Percentiles rank a stretch among this genome's conserved stretches.
Evolutionary conservation across 2,329 filamentous ascomycete genomes (phyloP).

Genomic region (Chrysoporthe puriensis): DNA sequence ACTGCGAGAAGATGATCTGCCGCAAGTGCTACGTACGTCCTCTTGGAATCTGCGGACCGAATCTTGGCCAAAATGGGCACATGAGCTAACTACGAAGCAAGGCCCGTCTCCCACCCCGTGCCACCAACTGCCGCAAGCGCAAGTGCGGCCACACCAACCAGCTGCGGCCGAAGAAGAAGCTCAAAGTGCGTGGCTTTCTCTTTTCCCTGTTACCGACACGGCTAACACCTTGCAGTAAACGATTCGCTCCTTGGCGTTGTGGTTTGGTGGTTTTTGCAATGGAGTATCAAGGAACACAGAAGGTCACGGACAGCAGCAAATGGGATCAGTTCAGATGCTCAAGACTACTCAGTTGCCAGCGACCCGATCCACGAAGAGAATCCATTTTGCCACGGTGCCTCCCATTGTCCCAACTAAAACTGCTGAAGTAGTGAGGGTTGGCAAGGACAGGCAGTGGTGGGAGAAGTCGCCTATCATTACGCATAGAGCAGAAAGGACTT

Average conservation of each 20-base stretch:
- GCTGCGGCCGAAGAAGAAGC: conserved; percentile 99
- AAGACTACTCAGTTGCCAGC: conserved; percentile 13
- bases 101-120: conserved; percentile 91
- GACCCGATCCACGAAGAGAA: conserved; percentile 6
- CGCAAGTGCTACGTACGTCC: conserved; percentile 98
- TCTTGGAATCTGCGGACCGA: not conserved
- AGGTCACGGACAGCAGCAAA: conserved; percentile 1
- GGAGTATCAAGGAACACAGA: conserved; percentile 9
- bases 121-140: conserved; percentile 99
- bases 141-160: conserved; percentile 99
- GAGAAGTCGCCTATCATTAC: conserved; percentile 19
- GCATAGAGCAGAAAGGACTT: conserved; percentile 21
- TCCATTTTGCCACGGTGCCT: conserved; percentile 11
- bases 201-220: not conserved
- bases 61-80: not conserved
- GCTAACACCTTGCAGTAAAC: conserved; percentile 68
- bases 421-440: conserved; percentile 28
- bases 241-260: conserved; percentile 47
- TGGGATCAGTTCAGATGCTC: conserved; percentile 3
- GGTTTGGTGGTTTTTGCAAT: conserved; percentile 39
- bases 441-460: conserved; percentile 31
- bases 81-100: conserved; percentile 38
- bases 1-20: conserved; percentile 99
- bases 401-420: not conserved
- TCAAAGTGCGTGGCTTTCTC: conserved; percentile 39